Conservation (phyloP, 176 grass and related monocot genomes). For the Otatea glauca region DNA sequence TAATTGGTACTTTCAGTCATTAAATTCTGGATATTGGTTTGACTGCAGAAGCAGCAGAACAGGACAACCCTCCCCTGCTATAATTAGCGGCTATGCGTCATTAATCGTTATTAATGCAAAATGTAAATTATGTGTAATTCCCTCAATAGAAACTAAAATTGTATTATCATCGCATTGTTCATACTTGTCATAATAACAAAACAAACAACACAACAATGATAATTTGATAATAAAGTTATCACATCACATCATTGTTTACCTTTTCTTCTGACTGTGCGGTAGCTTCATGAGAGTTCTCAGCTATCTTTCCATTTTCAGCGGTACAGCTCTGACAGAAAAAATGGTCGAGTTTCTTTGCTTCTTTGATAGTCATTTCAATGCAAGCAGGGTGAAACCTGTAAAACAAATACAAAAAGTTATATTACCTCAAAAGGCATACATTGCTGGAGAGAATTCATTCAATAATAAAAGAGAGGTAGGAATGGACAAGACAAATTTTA, state of each 20-base stretch:
- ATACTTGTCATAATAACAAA: slow-evolving; percentile 13
- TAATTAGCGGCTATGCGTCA: neutral
- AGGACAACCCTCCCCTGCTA: neutral
- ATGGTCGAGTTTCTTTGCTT: slow-evolving; percentile 96
- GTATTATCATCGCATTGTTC: neutral
- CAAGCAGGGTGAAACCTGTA: slow-evolving; percentile 95
- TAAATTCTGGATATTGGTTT: neutral
- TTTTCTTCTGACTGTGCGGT: slow-evolving; percentile 80
- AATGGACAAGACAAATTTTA: neutral
- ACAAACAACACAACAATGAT: neutral
- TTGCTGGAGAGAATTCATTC: slow-evolving; percentile 32
- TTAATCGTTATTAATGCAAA: neutral
- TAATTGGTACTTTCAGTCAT: neutral
- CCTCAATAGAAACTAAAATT: neutral
- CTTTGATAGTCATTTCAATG: slow-evolving; percentile 82
- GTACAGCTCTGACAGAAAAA: slow-evolving; percentile 92
- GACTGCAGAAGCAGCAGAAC: neutral
- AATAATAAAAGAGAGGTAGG: neutral
- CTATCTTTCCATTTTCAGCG: slow-evolving; percentile 77
- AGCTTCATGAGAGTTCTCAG: slow-evolving; percentile 70
- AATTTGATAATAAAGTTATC: neutral
- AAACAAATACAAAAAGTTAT: slow-evolving; percentile 22
- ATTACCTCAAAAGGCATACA: neutral
- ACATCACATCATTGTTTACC: slow-evolving; percentile 47
- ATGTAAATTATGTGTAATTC: neutral